These are phyloP conservation scores for Rhododendron mucronatum DNA, from an alignment of 148 eudicot species.

Conservation along the genomic window DNA sequence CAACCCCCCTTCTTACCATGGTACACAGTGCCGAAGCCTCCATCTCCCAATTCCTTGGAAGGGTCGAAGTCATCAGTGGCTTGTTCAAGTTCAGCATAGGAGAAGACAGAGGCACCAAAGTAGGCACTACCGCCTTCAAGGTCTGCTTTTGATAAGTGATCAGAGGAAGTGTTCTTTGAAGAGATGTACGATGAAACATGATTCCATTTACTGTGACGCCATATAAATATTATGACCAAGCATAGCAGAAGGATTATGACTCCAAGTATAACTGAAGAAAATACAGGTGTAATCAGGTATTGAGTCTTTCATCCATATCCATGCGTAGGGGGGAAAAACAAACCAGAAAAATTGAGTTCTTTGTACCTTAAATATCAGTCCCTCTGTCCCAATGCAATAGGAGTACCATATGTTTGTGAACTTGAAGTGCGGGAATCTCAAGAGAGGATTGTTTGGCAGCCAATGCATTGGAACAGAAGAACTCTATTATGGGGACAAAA, in stretches of 20 bases:
- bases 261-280: slow-evolving; percentile 22
- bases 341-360: neutral
- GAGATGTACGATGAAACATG: neutral
- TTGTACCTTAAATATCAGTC: neutral
- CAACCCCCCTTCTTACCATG: slow-evolving; percentile 34
- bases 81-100: slow-evolving; percentile 41
- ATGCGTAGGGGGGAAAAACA: neutral
- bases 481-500: neutral
- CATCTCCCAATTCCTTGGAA: slow-evolving; percentile 53
- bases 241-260: neutral
- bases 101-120: slow-evolving; percentile 36
- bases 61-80: slow-evolving; percentile 50
- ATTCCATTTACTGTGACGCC: slow-evolving; percentile 15
- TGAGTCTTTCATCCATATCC: neutral
- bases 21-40: slow-evolving; percentile 65
- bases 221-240: neutral
- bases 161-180: slow-evolving; percentile 15
- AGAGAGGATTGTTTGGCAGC: neutral
- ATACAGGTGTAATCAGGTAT: neutral
- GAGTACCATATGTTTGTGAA: neutral
- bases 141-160: slow-evolving; percentile 22
- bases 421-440: neutral
- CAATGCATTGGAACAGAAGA: neutral
- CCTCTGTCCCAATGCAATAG: neutral
- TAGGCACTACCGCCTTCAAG: slow-evolving; percentile 26